phyloP scores from a whole-genome alignment of 2,329 filamentous ascomycete genomes.

The Pestalotiopsis sp. region DNA sequence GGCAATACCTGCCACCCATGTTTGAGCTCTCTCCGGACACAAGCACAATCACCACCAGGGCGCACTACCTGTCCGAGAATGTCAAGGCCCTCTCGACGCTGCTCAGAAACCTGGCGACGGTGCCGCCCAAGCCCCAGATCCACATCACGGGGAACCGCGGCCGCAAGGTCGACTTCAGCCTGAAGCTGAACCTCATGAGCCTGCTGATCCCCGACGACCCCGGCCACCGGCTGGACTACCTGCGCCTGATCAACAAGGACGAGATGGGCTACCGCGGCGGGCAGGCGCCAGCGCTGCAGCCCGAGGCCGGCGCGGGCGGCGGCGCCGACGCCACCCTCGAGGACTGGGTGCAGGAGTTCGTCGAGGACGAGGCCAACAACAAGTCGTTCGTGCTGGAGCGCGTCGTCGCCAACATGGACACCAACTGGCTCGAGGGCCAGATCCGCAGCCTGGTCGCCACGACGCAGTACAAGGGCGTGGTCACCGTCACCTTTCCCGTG shows the following conservation, averaged over 20 bases:
- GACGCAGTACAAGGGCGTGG: conserved; percentile 51
- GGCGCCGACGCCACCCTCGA: conserved; percentile 42
- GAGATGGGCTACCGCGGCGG: conserved; percentile 55
- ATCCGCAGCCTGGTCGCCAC: conserved; percentile 52
- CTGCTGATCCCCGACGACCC: conserved; percentile 52
- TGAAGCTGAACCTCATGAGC: conserved; percentile 57
- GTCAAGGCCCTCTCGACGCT: conserved; percentile 47
- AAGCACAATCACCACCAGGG: conserved; percentile 48
- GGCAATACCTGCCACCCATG: conserved; percentile 53
- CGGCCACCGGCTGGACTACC: conserved; percentile 51
- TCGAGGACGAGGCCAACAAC: conserved; percentile 45
- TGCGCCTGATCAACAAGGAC: conserved; percentile 50
- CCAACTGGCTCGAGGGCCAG: conserved; percentile 57
- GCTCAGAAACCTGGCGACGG: conserved; percentile 48
- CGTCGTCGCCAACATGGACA: conserved; percentile 56
- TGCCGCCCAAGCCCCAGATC: conserved; percentile 58
- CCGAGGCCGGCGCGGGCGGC: conserved; percentile 36
- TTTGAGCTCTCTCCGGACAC: conserved; percentile 54
- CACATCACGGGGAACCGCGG: conserved; percentile 49
- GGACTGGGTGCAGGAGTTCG: conserved; percentile 50
- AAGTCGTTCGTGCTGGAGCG: conserved; percentile 56
- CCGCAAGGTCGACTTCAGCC: conserved; percentile 51
- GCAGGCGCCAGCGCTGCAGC: conserved; percentile 41
- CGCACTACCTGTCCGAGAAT: conserved; percentile 50
- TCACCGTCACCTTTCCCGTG: conserved; percentile 51